Percentiles rank a stretch among this genome's conserved stretches.
Evolutionary conservation across 1,139 yeast genomes (phyloP).

Genomic region (Nakaseomyces kungkrabaensis): DNA sequence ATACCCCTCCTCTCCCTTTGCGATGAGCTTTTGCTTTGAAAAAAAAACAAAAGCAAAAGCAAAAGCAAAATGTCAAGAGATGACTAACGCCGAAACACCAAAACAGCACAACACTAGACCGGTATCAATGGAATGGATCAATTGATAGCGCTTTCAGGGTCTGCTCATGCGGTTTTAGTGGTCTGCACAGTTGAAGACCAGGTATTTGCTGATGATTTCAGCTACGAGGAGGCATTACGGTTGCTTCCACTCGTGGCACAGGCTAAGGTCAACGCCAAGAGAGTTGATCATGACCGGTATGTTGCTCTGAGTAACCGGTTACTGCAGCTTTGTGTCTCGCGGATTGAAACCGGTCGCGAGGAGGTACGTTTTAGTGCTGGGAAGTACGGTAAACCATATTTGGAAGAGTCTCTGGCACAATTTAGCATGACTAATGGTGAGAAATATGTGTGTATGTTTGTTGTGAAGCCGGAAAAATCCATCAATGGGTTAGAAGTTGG

Average conservation of each 20-base stretch:
- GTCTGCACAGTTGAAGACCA: background rate
- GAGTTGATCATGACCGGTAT: constrained; percentile 20
- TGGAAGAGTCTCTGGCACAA: constrained; percentile 35
- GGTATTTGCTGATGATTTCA: constrained; percentile 14
- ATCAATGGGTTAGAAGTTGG: constrained; percentile 36
- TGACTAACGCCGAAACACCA: too few species aligned
- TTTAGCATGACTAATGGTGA: constrained; percentile 49
- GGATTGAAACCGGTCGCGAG: constrained; percentile 10
- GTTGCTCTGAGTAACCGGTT: constrained; percentile 28
- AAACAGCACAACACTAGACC: too few species aligned
- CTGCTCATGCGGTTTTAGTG: background rate
- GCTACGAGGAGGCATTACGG: constrained; percentile 33
- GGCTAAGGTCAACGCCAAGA: constrained; percentile 30
- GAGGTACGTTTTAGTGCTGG: constrained; percentile 21
- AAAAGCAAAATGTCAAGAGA: too few species aligned
- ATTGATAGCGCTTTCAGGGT: background rate
- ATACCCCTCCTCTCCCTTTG: too few species aligned
- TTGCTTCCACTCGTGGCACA: constrained; percentile 33
- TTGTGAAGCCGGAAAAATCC: constrained; percentile 22
- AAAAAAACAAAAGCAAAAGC: too few species aligned
- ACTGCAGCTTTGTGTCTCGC: constrained; percentile 28
- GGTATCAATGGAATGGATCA: background rate
- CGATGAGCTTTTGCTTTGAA: too few species aligned
- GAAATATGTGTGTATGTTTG: constrained; percentile 34
- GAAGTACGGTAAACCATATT: constrained; percentile 35